phyloP scores from a whole-genome alignment of 2,329 filamentous ascomycete genomes.

The Chaetomiaceae sp. region DNA sequence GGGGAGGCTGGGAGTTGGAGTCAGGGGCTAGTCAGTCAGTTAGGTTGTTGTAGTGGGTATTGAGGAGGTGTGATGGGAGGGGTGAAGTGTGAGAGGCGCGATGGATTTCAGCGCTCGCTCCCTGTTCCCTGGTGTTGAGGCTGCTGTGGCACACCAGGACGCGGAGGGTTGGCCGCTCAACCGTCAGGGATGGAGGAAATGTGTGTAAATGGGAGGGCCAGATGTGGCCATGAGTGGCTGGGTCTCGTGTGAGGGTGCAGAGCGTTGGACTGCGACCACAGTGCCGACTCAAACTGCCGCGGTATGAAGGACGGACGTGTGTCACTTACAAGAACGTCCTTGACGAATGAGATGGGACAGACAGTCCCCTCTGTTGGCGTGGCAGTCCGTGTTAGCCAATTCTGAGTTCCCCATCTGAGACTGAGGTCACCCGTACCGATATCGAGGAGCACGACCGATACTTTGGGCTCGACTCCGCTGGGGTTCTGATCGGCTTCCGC shows the following conservation, averaged over 20 bases:
- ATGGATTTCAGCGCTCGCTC: too few species aligned
- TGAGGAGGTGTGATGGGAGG: not conserved
- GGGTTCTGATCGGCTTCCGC: too few species aligned
- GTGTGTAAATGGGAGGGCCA: constrained; percentile 8
- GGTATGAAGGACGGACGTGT: not conserved
- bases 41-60: not conserved
- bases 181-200: not conserved
- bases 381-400: constrained; percentile 40
- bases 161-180: not conserved
- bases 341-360: constrained; percentile 79
- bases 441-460: constrained; percentile 48
- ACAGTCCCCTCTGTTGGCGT: constrained; percentile 73
- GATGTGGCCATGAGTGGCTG: constrained; percentile 13
- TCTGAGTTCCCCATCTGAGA: constrained; percentile 18
- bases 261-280: constrained; percentile 7
- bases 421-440: constrained; percentile 45
- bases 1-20: not conserved
- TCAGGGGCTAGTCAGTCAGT: too few species aligned
- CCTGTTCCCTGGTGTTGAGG: too few species aligned
- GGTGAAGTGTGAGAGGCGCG: not conserved
- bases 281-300: constrained; percentile 5
- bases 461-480: too few species aligned
- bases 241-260: constrained; percentile 9
- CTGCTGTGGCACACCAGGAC: constrained; percentile 8
- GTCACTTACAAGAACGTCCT: constrained; percentile 69